These are phyloP conservation scores for Chlorella sp. DNA, from an alignment of 139 green algal genomes.

Conservation along the genomic window DNA sequence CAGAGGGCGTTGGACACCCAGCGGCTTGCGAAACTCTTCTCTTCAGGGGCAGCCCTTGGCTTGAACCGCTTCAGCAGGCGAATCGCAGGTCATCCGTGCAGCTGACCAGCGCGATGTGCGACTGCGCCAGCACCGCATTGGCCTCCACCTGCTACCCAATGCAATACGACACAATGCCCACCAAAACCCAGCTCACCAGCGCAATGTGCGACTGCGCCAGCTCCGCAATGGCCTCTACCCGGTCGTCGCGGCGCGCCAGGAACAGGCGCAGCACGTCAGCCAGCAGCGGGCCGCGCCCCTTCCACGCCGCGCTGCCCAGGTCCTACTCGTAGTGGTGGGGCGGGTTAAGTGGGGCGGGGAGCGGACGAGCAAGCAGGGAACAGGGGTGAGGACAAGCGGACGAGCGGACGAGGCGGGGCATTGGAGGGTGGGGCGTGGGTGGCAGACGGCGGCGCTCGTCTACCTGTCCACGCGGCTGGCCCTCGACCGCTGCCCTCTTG, in stretches of 20 bases:
- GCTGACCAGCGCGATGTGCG: too few species aligned
- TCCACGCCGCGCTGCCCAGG: slow-evolving; percentile 21
- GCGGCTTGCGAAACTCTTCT: too few species aligned
- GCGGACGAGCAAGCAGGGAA: background rate
- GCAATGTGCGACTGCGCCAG: background rate
- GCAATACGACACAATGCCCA: background rate
- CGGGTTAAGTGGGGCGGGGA: background rate
- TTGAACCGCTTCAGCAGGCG: too few species aligned
- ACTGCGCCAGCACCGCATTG: background rate
- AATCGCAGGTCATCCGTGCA: too few species aligned
- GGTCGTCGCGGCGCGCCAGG: background rate
- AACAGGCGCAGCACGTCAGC: slow-evolving; percentile 28
- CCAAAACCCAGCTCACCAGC: background rate
- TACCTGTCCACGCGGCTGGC: background rate
- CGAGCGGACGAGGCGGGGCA: too few species aligned
- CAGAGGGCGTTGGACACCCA: too few species aligned
- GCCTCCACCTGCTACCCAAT: background rate
- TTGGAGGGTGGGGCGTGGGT: background rate
- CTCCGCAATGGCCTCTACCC: background rate
- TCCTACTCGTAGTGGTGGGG: slow-evolving; percentile 3
- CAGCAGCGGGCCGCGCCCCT: slow-evolving; percentile 28
- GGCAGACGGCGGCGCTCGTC: background rate
- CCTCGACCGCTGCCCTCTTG: background rate
- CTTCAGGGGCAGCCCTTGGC: too few species aligned
- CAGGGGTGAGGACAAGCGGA: background rate